Evolutionary conservation across 495 filamentous ascomycete species (phyloP).

Genomic region (Xylaria cubensis): DNA sequence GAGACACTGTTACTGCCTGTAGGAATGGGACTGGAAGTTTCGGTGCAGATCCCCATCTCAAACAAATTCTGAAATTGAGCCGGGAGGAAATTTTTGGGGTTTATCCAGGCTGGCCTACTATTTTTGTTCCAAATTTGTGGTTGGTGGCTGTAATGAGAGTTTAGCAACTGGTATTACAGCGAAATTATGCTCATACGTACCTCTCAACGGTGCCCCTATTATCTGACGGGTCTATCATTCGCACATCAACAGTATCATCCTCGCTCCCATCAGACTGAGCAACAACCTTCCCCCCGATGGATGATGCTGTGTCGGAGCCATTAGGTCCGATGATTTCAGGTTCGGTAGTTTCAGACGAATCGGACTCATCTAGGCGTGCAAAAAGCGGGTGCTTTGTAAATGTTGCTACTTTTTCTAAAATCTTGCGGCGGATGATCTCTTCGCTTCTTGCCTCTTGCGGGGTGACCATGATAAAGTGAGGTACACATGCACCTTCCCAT

Average conservation of each 20-base stretch:
- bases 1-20: slow-evolving; percentile 67
- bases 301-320: slow-evolving; percentile 74
- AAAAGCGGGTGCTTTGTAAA: slow-evolving; percentile 55
- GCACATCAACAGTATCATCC: slow-evolving; percentile 89
- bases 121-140: slow-evolving; percentile 29
- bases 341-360: slow-evolving; percentile 62
- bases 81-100: slow-evolving; percentile 55
- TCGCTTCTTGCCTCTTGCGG: slow-evolving; percentile 57
- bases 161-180: slow-evolving; percentile 19
- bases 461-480: slow-evolving; percentile 60
- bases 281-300: slow-evolving; percentile 71
- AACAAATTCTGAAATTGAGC: slow-evolving; percentile 72
- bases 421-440: slow-evolving; percentile 58
- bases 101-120: slow-evolving; percentile 52
- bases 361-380: slow-evolving; percentile 49
- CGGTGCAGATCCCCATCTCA: slow-evolving; percentile 65
- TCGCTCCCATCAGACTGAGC: slow-evolving; percentile 84
- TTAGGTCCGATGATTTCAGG: slow-evolving; percentile 75
- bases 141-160: not conserved
- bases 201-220: slow-evolving; percentile 29
- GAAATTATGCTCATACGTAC: slow-evolving; percentile 30
- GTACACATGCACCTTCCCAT: slow-evolving; percentile 38
- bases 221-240: slow-evolving; percentile 70
- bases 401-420: slow-evolving; percentile 55
- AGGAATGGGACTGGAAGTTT: slow-evolving; percentile 60